Evolutionary conservation across 257 asterid species (phyloP).

Genomic region (Handroanthus guayacan): DNA sequence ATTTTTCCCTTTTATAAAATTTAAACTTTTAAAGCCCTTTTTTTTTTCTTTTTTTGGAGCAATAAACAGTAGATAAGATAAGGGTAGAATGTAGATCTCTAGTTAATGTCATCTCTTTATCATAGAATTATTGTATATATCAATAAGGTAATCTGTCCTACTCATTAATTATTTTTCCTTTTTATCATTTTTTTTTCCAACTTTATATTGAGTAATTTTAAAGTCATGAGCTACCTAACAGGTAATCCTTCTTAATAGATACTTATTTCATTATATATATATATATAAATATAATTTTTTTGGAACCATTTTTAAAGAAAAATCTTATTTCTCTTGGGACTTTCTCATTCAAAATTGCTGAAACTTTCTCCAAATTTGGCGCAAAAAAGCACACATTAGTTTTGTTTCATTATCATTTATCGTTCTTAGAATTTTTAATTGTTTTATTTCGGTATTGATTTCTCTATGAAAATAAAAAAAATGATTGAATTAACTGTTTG

Average conservation of each 20-base stretch:
- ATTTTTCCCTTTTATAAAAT: too few species aligned
- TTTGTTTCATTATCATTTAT: too few species aligned
- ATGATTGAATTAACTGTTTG: too few species aligned
- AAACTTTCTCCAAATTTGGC: too few species aligned
- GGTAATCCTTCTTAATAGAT: neutral
- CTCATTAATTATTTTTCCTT: constrained; percentile 15
- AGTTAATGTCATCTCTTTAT: neutral
- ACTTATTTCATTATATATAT: neutral
- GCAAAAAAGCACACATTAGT: too few species aligned
- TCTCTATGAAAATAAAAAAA: too few species aligned
- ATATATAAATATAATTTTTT: neutral
- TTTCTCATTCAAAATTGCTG: too few species aligned
- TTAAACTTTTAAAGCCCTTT: neutral
- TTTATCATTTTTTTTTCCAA: neutral
- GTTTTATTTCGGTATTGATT: too few species aligned
- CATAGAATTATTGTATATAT: neutral
- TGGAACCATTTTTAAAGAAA: too few species aligned
- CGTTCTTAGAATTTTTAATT: too few species aligned
- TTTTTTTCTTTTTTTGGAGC: neutral
- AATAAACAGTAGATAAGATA: neutral
- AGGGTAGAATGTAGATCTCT: neutral
- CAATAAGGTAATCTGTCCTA: constrained; percentile 18
- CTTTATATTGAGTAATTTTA: constrained; percentile 20
- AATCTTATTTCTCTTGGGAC: too few species aligned
- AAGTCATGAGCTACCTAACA: constrained; percentile 26